Percentiles rank a stretch among this genome's conserved stretches.
Conservation (phyloP, 148 eudicot species). For the Silene latifolia region DNA sequence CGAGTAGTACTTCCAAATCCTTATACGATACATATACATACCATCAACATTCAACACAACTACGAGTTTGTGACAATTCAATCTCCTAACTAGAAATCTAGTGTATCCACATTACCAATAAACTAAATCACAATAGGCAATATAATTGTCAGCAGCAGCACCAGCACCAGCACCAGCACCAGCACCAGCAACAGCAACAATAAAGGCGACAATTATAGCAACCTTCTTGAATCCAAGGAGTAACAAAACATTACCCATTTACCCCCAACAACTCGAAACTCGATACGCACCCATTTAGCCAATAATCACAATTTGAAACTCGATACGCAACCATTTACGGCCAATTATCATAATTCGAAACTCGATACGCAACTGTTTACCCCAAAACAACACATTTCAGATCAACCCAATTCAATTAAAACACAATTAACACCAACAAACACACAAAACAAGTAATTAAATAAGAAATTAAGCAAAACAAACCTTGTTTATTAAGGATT, state of each 20-base stretch:
- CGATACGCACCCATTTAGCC: background rate
- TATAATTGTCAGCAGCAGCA: background rate
- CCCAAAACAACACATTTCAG: background rate
- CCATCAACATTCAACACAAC: background rate
- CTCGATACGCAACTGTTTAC: background rate
- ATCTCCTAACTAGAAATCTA: background rate
- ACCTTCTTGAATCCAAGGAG: background rate
- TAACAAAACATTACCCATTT: background rate
- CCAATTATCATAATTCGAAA: background rate
- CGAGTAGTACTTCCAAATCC: background rate
- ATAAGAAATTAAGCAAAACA: background rate
- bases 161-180: too few species aligned
- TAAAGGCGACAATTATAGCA: background rate
- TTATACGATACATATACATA: background rate
- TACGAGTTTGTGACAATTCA: background rate
- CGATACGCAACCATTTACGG: background rate
- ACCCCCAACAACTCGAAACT: background rate
- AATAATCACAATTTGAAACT: too few species aligned
- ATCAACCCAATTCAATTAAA: background rate
- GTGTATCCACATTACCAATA: background rate
- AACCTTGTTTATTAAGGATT: constrained; percentile 86
- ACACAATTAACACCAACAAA: background rate
- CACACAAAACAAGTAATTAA: background rate
- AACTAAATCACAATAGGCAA: background rate
- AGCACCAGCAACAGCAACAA: background rate